These are phyloP conservation scores for Crotalaria pallida DNA, from an alignment of 306 rosid species.

Conservation along the genomic window DNA sequence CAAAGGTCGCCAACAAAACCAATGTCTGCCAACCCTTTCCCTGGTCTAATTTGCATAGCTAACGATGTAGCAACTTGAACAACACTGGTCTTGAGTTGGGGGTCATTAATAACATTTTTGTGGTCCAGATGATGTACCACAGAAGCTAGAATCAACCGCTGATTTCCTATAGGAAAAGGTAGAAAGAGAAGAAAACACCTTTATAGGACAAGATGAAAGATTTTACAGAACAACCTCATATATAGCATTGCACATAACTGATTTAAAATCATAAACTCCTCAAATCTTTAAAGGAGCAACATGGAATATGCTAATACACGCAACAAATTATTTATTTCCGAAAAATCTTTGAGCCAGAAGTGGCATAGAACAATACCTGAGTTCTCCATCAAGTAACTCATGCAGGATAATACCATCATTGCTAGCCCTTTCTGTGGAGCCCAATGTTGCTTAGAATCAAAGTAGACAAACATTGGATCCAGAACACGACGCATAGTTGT, in stretches of 20 bases:
- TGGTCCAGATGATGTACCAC: constrained; percentile 93
- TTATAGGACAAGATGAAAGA: not conserved
- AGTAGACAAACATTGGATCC: constrained; percentile 87
- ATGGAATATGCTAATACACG: not conserved
- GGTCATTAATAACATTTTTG: constrained; percentile 78
- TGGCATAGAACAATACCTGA: constrained; percentile 40
- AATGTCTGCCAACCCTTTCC: constrained; percentile 59
- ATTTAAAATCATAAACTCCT: not conserved
- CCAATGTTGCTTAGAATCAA: constrained; percentile 82
- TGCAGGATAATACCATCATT: constrained; percentile 67
- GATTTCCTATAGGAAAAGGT: constrained; percentile 56
- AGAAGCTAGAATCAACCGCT: constrained; percentile 58
- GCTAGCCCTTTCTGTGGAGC: constrained; percentile 71
- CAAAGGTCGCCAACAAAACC: constrained; percentile 91
- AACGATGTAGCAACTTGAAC: constrained; percentile 76
- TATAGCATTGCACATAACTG: not conserved
- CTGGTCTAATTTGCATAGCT: constrained; percentile 74
- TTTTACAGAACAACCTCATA: not conserved
- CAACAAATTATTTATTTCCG: not conserved
- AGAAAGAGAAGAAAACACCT: not conserved
- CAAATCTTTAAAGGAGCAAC: not conserved
- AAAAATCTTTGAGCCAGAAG: not conserved
- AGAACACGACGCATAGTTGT: constrained; percentile 82
- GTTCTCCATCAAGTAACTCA: constrained; percentile 69
- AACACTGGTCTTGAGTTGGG: constrained; percentile 59